Percentiles rank a stretch among this genome's conserved stretches.
phyloP scores from a whole-genome alignment of 352 stramenopile species.

The Aphanomyces euteiches region DNA sequence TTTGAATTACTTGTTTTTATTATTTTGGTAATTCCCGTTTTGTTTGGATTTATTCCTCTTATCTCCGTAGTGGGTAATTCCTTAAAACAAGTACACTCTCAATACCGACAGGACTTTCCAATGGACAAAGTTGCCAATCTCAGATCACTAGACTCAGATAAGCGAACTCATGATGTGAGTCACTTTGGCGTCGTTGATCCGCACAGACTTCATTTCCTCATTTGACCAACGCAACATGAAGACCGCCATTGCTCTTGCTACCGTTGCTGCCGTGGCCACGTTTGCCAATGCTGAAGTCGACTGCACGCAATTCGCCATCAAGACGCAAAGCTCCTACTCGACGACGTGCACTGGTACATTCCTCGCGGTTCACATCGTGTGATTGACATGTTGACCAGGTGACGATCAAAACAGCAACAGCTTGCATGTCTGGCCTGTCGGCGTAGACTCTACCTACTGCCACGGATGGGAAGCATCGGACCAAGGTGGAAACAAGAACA shows the following conservation, averaged over 20 bases:
- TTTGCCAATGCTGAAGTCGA: neutral
- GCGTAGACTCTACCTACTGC: constrained; percentile 21
- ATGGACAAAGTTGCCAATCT: no score
- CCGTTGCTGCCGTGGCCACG: constrained; percentile 2
- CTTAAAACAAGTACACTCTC: no score
- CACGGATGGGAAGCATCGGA: constrained; percentile 27
- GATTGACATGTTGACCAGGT: neutral
- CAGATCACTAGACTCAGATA: no score
- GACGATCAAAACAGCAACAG: constrained; percentile 9
- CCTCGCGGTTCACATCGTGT: neutral
- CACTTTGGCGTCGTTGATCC: no score
- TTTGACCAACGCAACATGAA: neutral
- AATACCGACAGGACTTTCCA: no score
- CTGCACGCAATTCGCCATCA: constrained; percentile 10
- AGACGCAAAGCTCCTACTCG: constrained; percentile 21
- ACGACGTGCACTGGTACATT: constrained; percentile 16
- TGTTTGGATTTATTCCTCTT: no score
- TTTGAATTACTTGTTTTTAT: no score
- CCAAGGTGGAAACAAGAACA: constrained; percentile 16
- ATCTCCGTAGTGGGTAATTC: no score
- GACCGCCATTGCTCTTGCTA: neutral
- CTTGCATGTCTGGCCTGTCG: constrained; percentile 20
- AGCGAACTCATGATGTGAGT: no score
- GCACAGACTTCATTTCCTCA: no score
- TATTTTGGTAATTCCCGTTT: no score